Evolutionary conservation across 306 rosid genomes (phyloP).

Genomic region (Quercus berberidifolia): DNA sequence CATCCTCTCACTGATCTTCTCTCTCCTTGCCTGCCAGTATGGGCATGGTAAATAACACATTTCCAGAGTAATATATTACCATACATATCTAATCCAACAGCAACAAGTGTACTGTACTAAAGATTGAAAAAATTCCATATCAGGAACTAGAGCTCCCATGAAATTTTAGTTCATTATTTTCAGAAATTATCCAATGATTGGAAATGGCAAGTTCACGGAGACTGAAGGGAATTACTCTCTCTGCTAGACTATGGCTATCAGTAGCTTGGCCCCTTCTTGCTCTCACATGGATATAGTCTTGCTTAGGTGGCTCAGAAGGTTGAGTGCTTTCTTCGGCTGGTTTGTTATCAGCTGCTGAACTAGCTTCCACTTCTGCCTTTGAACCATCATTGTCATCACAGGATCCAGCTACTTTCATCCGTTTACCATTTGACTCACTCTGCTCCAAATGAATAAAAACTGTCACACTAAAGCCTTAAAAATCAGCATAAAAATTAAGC

Average conservation of each 20-base stretch:
- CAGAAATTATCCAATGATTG: neutral
- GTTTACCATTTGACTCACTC: slow-evolving; percentile 49
- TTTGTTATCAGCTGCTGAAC: slow-evolving; percentile 47
- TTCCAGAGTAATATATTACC: neutral
- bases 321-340: slow-evolving; percentile 38
- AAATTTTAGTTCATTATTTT: neutral
- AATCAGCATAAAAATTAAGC: neutral
- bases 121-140: slow-evolving; percentile 1
- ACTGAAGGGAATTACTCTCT: slow-evolving; percentile 54
- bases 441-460: slow-evolving; percentile 26
- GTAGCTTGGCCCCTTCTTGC: slow-evolving; percentile 99
- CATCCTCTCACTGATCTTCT: slow-evolving; percentile 93
- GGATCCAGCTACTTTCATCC: slow-evolving; percentile 42
- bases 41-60: neutral
- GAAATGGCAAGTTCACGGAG: slow-evolving; percentile 13
- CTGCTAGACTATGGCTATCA: slow-evolving; percentile 96
- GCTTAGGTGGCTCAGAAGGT: slow-evolving; percentile 70
- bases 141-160: slow-evolving; percentile 2
- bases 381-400: slow-evolving; percentile 27
- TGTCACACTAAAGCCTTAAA: neutral
- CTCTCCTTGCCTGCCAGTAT: slow-evolving; percentile 82
- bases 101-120: neutral
- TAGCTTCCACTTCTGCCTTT: slow-evolving; percentile 44
- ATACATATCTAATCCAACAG: neutral
- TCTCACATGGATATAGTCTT: slow-evolving; percentile 87